Percentiles rank a stretch among this genome's conserved stretches.
Evolutionary conservation across 2,329 filamentous ascomycete genomes (phyloP).

Genomic region (Pyricularia sp.): DNA sequence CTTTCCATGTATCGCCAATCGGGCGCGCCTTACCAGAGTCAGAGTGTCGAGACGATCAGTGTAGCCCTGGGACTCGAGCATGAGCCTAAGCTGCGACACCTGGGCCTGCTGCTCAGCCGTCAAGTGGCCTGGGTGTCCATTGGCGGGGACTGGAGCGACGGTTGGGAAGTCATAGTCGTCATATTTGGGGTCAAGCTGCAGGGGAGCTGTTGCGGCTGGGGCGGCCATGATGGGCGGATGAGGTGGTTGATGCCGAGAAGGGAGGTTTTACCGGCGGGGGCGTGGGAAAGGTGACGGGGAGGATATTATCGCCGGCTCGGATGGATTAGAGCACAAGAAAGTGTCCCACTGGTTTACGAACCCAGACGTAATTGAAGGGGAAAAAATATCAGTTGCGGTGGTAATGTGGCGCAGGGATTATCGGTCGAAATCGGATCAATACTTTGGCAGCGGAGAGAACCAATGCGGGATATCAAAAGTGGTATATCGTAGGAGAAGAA

Average conservation of each 20-base stretch:
- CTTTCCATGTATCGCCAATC: background rate
- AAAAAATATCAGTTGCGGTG: background rate
- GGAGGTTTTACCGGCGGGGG: background rate
- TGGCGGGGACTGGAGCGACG: constrained; percentile 56
- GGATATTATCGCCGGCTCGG: background rate
- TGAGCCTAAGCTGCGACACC: constrained; percentile 72
- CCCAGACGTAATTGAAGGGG: background rate
- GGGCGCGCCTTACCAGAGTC: constrained; percentile 57
- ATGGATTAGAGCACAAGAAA: background rate
- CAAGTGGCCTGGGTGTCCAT: constrained; percentile 82
- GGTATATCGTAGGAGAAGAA: background rate
- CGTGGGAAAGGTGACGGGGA: background rate
- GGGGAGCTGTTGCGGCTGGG: constrained; percentile 13
- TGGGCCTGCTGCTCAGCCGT: constrained; percentile 81
- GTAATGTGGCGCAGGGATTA: background rate
- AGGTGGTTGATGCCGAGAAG: background rate
- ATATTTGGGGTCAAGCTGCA: constrained; percentile 77
- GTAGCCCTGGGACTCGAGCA: constrained; percentile 77
- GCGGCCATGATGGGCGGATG: constrained; percentile 13
- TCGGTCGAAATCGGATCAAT: background rate
- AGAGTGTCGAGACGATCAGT: constrained; percentile 83
- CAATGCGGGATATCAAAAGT: background rate
- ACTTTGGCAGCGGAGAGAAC: background rate
- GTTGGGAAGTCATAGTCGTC: constrained; percentile 93
- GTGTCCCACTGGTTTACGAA: background rate